Percentiles rank a stretch among this genome's conserved stretches.
These are phyloP conservation scores for Fusarium fracticaudum DNA, from an alignment of 2,329 filamentous ascomycete species.

Conservation along the genomic window DNA sequence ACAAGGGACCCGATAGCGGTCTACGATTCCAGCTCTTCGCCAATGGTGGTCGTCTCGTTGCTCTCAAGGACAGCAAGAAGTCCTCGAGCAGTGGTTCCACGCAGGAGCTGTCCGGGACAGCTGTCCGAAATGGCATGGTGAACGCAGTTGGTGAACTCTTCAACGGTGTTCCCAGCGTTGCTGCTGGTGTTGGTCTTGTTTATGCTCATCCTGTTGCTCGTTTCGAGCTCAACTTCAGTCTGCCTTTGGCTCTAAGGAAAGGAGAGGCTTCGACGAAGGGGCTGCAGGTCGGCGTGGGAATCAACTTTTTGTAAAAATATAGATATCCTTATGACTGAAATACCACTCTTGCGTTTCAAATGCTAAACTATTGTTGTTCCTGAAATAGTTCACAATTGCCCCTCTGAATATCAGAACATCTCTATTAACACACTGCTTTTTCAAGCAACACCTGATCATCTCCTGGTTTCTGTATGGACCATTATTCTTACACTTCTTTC, in stretches of 20 bases:
- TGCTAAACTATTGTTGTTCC: neutral
- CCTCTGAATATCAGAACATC: neutral
- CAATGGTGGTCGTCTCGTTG: conserved; percentile 87
- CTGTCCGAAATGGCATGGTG: conserved; percentile 64
- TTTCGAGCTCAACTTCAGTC: conserved; percentile 94
- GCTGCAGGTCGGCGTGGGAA: conserved; percentile 92
- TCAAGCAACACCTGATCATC: neutral
- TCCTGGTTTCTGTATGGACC: neutral
- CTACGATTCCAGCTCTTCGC: conserved; percentile 90
- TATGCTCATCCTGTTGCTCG: conserved; percentile 94
- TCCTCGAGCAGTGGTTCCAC: conserved; percentile 50
- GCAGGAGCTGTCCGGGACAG: conserved; percentile 50
- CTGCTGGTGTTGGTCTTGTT: conserved; percentile 88
- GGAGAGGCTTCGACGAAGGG: conserved; percentile 93
- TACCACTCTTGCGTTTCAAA: conserved; percentile 17
- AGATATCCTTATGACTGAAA: conserved; percentile 33
- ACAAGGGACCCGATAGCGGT: conserved; percentile 82
- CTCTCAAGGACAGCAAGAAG: conserved; percentile 70
- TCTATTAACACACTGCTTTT: neutral
- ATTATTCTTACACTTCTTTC: neutral
- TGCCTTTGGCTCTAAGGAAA: conserved; percentile 82
- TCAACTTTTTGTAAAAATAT: conserved; percentile 82
- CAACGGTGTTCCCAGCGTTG: conserved; percentile 82
- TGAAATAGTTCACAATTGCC: neutral
- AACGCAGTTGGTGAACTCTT: conserved; percentile 75